Base-by-base conservation (phyloP, 371 early-diverging fungal genomes). In the Choanephora cucurbitarum region DNA sequence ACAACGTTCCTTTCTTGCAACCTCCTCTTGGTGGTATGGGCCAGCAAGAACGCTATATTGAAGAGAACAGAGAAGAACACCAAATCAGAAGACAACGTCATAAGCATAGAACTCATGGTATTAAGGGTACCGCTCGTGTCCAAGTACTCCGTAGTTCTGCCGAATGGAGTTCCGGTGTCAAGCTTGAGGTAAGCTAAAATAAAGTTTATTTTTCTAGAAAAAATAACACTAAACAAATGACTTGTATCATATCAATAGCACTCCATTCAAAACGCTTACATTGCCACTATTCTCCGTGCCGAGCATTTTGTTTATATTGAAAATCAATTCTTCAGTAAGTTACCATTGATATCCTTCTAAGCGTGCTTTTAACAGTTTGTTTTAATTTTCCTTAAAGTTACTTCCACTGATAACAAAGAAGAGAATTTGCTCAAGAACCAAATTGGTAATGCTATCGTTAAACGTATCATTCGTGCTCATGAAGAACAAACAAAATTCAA, bases 291-390 rank as follows among this genome's bases (percentile, higher is more conserved):
- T 58, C 65, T 67, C 44, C 75, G 73, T 28, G 83, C 97, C 8
- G 69, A 93, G 66, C 90, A 92, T 59, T 95, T 86, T 69, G 80
- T 97, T 41, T 96, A 97, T 68, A 96, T 97, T 61, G 96, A 97
- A 66, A 96, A 97, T 65, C 97, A 97, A 72, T 96, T 96, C 75
- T 97, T 97, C 67, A 89, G 90, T 84, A 80, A 81, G 75, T 57
- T 14, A 37, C 45, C n/a, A n/a, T n/a, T n/a, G n/a, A n/a, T n/a
- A n/a, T n/a, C n/a, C n/a, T n/a, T n/a, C n/a, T n/a, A n/a, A n/a
- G n/a, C n/a, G n/a, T n/a, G n/a, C n/a, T n/a, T n/a, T n/a, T n/a
- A n/a, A n/a, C n/a, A n/a, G n/a, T n/a, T n/a, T n/a, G n/a, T n/a
- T n/a, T n/a, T n/a, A n/a, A n/a, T n/a, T 37, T 13, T 13, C 37